phyloP scores from a whole-genome alignment of 2,329 filamentous ascomycete genomes.

The Neofusicoccum laricinum region DNA sequence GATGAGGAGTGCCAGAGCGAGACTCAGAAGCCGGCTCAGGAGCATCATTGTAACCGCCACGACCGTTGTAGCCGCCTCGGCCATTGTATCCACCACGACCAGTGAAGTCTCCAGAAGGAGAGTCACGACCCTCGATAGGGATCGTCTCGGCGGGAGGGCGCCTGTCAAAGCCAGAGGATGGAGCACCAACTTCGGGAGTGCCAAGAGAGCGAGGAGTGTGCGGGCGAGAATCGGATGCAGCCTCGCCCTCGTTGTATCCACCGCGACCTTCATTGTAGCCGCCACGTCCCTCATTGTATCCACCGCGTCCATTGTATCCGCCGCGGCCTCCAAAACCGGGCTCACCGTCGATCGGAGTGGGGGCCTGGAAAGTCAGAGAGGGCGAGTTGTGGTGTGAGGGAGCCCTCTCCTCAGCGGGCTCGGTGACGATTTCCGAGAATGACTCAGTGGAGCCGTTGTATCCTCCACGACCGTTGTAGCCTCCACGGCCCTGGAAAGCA shows the following conservation, averaged over 20 bases:
- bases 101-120: constrained; percentile 18
- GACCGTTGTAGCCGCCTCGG: constrained; percentile 30
- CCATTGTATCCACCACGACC: constrained; percentile 30
- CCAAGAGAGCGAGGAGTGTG: constrained; percentile 1
- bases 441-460: constrained; percentile 27
- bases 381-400: background rate
- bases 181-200: background rate
- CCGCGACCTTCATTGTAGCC: constrained; percentile 21
- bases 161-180: constrained; percentile 3
- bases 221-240: background rate
- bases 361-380: constrained; percentile 7
- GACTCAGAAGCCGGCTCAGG: background rate
- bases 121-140: background rate
- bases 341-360: constrained; percentile 15
- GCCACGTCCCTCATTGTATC: constrained; percentile 26
- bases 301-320: constrained; percentile 28
- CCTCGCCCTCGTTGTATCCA: constrained; percentile 20
- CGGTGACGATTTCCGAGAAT: constrained; percentile 17
- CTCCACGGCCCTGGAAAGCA: constrained; percentile 28
- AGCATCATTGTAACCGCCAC: constrained; percentile 21
- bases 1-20: background rate
- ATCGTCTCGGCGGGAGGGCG: constrained; percentile 2
- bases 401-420: background rate
- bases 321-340: constrained; percentile 21
- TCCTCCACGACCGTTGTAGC: constrained; percentile 33